Percentiles rank a stretch among this genome's conserved stretches.
Conservation (phyloP, 176 grass and related monocot genomes). For the Tuctoria greenei region DNA sequence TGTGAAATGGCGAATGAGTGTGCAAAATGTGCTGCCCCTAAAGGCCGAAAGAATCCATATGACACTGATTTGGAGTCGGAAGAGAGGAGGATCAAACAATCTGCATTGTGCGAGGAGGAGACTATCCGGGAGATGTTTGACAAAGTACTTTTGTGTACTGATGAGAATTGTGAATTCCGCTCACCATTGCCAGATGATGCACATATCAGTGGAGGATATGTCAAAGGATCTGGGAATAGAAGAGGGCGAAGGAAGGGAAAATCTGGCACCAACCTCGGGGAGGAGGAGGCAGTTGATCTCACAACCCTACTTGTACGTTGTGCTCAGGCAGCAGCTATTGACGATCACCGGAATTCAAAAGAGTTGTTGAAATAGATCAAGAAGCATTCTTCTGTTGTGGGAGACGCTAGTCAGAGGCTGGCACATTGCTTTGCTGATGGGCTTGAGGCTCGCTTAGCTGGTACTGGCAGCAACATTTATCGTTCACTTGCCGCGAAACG, state of each 20-base stretch:
- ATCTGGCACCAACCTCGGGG: background rate
- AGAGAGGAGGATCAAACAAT: constrained; percentile 42
- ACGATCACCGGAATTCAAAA: constrained; percentile 30
- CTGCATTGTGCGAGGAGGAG: constrained; percentile 37
- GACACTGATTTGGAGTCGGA: constrained; percentile 28
- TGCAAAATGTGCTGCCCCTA: background rate
- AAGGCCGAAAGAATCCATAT: constrained; percentile 41
- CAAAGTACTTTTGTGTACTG: constrained; percentile 37
- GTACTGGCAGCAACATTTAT: constrained; percentile 39
- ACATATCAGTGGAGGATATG: constrained; percentile 5
- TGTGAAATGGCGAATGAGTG: background rate
- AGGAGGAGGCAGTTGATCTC: constrained; percentile 42
- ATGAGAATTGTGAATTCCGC: constrained; percentile 20
- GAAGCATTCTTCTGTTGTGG: constrained; percentile 38
- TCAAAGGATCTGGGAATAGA: constrained; percentile 40
- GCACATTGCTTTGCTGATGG: constrained; percentile 46
- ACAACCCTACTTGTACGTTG: constrained; percentile 44
- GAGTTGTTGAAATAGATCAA: constrained; percentile 40
- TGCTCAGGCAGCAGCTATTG: constrained; percentile 42
- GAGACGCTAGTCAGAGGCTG: constrained; percentile 40
- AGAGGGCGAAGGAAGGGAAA: constrained; percentile 45
- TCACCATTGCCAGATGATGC: constrained; percentile 24
- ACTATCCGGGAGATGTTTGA: constrained; percentile 49
- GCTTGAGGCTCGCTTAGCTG: constrained; percentile 47
- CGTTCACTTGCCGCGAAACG: constrained; percentile 28